Evolutionary conservation across 2,329 filamentous ascomycete genomes (phyloP).

Genomic region (Triangularia setosa): DNA sequence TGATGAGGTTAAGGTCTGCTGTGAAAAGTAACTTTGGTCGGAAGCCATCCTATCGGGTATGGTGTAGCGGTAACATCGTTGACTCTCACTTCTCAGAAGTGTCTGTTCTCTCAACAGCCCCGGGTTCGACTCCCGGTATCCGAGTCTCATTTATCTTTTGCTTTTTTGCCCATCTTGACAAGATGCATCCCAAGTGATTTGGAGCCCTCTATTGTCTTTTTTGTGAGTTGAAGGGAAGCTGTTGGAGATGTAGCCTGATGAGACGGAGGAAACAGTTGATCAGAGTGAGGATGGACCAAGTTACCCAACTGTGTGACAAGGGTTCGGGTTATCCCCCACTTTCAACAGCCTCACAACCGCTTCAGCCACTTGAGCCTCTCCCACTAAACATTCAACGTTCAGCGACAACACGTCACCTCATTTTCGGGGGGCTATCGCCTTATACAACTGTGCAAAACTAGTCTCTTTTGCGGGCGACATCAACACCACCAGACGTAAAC

Average conservation of each 20-base stretch:
- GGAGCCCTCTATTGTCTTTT: too few relatives aligned
- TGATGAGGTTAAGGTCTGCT: too few relatives aligned
- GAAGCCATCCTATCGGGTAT: background rate
- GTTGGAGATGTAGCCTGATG: background rate
- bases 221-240: background rate
- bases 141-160: background rate
- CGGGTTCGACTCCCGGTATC: slow-evolving; percentile 3
- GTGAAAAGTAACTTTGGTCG: background rate
- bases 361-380: background rate
- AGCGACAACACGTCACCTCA: background rate
- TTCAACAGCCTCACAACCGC: too few relatives aligned
- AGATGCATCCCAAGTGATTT: background rate
- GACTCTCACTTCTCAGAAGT: slow-evolving; percentile 4
- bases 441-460: background rate
- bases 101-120: slow-evolving; percentile 2
- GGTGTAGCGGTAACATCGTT: slow-evolving; percentile 3
- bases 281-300: too few relatives aligned
- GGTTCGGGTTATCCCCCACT: background rate
- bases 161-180: background rate
- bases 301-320: background rate
- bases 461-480: background rate
- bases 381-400: background rate
- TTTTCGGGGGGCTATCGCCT: background rate
- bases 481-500: background rate
- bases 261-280: too few relatives aligned